Evolutionary conservation across 108 stramenopile genomes (phyloP), one percentile per base, ranked within the genome.

Genomic region (Cyclotella atomus): DNA sequence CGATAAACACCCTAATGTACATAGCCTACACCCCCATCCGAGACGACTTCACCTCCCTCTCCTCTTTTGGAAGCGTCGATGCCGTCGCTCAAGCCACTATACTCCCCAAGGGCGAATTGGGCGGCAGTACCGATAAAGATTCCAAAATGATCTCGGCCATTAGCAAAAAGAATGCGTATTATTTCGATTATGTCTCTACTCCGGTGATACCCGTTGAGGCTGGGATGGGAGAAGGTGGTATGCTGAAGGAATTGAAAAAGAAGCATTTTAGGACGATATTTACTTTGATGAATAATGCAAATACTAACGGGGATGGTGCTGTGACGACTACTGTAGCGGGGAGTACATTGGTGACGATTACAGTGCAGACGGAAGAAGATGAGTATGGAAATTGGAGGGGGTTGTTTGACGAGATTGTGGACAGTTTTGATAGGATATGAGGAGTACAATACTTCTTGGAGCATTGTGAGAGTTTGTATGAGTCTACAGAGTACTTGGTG

Each of bases 1-100:
- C 80, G 2, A 72, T 70, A n/a, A 70, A 79, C 23, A 79, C 77
- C 20, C 59, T 89, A 1, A 30, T 90, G 24, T 89, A 90, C 50
- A 72, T 95, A 28, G 91, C 91, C 12, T 92, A 86, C 78, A 93
- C 94, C 0, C 94, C 94, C 20, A 78, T 92, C 10, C 76, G 91
- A 20, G 87, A 88, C 57, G 94, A 95, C 60, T 95, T 88, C 73
- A 92, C 91, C 21, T 77, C 83, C 3, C 65, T 95, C 0, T 64
- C 75, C 3, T 84, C 83, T 15, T 95, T 95, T 61, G 94, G 94
- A 41, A 59, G 64, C 20, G 87, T 88, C 6, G 90, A 89, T 67
- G 65, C 88, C 46, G 94, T 95, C 0, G 94, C 81, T 9, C 88
- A 89, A 69, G 68, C 82, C 35, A 92, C 91, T 8, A 95, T 95